Percentiles rank a stretch among this genome's conserved stretches.
These are phyloP conservation scores for Fusarium subtropicale DNA, from an alignment of 2,329 filamentous ascomycete species.

Conservation along the genomic window DNA sequence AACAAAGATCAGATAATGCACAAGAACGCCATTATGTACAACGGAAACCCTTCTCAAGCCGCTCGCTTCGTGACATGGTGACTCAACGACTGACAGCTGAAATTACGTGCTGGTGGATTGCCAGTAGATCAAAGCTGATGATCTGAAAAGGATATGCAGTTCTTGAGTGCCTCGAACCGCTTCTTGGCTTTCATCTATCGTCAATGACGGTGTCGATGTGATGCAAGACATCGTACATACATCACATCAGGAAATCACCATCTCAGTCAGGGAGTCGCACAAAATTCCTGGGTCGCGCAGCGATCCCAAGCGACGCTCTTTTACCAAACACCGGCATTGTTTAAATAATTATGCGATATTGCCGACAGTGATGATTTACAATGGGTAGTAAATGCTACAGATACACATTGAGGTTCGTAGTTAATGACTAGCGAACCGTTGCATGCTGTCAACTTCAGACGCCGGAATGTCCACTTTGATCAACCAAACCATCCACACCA, in stretches of 20 bases:
- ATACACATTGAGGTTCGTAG: slow-evolving; percentile 1
- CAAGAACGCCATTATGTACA: not conserved
- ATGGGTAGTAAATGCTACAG: not conserved
- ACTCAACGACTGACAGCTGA: slow-evolving; percentile 1
- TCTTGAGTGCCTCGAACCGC: slow-evolving; percentile 9
- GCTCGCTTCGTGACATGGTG: slow-evolving; percentile 4
- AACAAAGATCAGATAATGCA: not conserved
- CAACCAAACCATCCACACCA: slow-evolving; percentile 36
- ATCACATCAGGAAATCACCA: slow-evolving; percentile 12
- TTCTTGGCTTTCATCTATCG: slow-evolving; percentile 7
- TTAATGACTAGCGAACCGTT: slow-evolving; percentile 20
- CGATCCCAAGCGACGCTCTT: slow-evolving; percentile 7
- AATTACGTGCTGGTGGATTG: slow-evolving; percentile 16
- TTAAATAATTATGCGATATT: slow-evolving; percentile 14
- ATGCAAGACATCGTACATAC: slow-evolving; percentile 24
- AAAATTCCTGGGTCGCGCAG: slow-evolving; percentile 2
- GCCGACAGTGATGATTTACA: not conserved
- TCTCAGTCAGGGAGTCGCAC: slow-evolving; percentile 15
- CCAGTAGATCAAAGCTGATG: slow-evolving; percentile 16
- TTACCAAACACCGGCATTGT: not conserved
- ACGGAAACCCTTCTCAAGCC: not conserved
- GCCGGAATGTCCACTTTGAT: slow-evolving; percentile 23
- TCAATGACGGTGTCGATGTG: slow-evolving; percentile 2
- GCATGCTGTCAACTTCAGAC: slow-evolving; percentile 21
- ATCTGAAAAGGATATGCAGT: slow-evolving; percentile 22